These are phyloP conservation scores for Bjerkandera adusta DNA, from an alignment of 1,284 basidiomycete species.

Conservation along the genomic window DNA sequence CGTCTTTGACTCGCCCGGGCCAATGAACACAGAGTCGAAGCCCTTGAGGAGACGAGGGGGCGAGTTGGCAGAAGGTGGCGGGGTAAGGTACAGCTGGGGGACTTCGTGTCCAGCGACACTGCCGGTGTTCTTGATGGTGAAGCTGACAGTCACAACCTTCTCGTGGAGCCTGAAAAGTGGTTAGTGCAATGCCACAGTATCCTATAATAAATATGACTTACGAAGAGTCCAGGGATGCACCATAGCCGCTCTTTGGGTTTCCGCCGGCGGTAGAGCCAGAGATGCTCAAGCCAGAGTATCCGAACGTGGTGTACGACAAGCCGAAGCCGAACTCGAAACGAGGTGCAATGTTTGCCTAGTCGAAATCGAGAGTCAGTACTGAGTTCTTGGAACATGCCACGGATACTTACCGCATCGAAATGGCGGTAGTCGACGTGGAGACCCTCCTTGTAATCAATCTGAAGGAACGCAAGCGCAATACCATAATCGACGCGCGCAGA, in stretches of 20 bases:
- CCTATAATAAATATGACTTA: constrained; percentile 20
- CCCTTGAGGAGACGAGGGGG: constrained; percentile 48
- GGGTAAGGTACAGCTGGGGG: constrained; percentile 47
- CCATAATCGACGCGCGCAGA: constrained; percentile 36
- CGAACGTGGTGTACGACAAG: constrained; percentile 42
- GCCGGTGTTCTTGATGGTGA: constrained; percentile 45
- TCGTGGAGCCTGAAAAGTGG: constrained; percentile 39
- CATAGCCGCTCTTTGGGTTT: constrained; percentile 37
- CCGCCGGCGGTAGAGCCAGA: constrained; percentile 39
- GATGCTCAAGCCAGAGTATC: constrained; percentile 44
- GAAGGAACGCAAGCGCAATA: constrained; percentile 29
- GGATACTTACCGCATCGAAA: constrained; percentile 47
- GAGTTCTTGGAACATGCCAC: no score
- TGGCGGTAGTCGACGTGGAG: constrained; percentile 65
- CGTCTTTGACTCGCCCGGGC: constrained; percentile 36
- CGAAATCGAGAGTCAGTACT: no score
- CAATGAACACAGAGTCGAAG: constrained; percentile 45
- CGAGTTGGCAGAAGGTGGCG: constrained; percentile 41
- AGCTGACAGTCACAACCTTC: constrained; percentile 42
- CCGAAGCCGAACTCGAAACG: constrained; percentile 70
- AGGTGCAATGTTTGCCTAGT: constrained; percentile 48
- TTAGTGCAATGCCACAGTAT: neutral
- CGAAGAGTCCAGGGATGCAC: constrained; percentile 48
- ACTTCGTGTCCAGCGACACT: constrained; percentile 48
- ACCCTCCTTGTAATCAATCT: constrained; percentile 48